Conservation (phyloP, 306 rosid genomes). For the Spatholobus suberectus region DNA sequence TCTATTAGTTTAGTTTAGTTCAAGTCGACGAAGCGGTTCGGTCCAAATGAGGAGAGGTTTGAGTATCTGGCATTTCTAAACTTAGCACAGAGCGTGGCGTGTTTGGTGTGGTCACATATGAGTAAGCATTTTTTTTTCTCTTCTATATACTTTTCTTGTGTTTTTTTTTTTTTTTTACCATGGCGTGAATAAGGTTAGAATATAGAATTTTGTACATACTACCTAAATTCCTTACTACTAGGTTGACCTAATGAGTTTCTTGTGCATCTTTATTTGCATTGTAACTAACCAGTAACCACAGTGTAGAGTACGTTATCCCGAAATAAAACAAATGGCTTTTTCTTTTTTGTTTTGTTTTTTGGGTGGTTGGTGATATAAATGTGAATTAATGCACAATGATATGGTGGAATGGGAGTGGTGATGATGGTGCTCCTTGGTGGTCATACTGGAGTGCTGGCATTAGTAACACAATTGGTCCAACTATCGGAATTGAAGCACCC, state of each 20-base stretch:
- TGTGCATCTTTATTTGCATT: not conserved
- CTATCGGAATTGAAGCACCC: constrained; percentile 83
- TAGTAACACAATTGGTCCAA: constrained; percentile 82
- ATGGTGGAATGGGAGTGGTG: constrained; percentile 57
- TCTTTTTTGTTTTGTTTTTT: too few relatives aligned
- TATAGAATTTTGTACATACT: too few relatives aligned
- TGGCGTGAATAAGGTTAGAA: too few relatives aligned
- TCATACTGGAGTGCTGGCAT: constrained; percentile 77
- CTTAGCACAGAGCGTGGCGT: constrained; percentile 73
- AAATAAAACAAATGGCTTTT: not conserved
- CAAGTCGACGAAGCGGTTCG: constrained; percentile 79
- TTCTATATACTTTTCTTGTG: not conserved
- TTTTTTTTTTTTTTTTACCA: too few relatives aligned
- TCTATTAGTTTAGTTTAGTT: not conserved
- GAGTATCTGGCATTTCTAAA: constrained; percentile 77
- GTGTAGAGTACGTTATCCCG: too few relatives aligned
- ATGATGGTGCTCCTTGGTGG: constrained; percentile 82
- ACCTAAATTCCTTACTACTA: too few relatives aligned
- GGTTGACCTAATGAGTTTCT: too few relatives aligned
- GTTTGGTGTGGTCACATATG: constrained; percentile 75
- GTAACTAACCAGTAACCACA: not conserved
- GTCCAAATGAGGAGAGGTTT: constrained; percentile 65
- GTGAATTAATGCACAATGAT: constrained; percentile 60
- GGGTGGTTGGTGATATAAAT: not conserved
- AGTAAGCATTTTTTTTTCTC: constrained; percentile 54